Base-by-base conservation (phyloP, 371 early-diverging fungal species). In the Lichtheimia ornata region DNA sequence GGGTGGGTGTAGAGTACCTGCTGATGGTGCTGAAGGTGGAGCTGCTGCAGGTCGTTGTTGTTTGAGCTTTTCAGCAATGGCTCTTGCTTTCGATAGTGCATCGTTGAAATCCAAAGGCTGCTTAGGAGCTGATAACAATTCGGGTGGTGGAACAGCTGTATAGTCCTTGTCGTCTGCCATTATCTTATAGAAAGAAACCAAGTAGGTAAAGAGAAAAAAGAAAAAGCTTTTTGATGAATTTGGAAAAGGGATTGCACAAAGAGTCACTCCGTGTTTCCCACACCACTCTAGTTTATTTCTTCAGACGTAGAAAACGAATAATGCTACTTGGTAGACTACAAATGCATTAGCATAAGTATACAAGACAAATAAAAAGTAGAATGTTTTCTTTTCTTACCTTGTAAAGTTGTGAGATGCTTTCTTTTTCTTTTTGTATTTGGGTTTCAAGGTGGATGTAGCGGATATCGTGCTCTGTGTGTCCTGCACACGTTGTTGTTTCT, bases 21-120 rank as follows among this genome's bases (percentile, higher is more conserved):
- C 51, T 22, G 63, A 14, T 13, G 76, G 58, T 55, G 64, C 52
- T 53, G 53, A 54, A 24, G 52, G 43, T 5, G 59, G 27, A 20
- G 66, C 56, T 24, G 69, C 58, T 11, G 74, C 59, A 27, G 76
- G 61, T 17, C 72, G 65, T 56, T 74, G 72, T 52, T 75, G 75
- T 44, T 81, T 83, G n/a, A 92, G 76, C 66, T 87, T 87, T 41
- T 91, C 92, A 40, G 95, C 95, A 57, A 94, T 88, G 14, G 92
- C 93, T 70, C 88, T 89, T 22, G 92, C 95, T 71, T 88, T 90
- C 42, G 90, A 89, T 42, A 94, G 63, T 0, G 92, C 93, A 58
- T 83, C 85, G 27, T 79, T 79, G 60, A 90, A 89, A 63, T 88
- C 83, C 30, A 84, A 76, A 49, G 73, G 71, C 41, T 77, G 68